Evolutionary conservation across 192 early-diverging fungal genomes (phyloP).

Genomic region (Geosiphon pyriformis): DNA sequence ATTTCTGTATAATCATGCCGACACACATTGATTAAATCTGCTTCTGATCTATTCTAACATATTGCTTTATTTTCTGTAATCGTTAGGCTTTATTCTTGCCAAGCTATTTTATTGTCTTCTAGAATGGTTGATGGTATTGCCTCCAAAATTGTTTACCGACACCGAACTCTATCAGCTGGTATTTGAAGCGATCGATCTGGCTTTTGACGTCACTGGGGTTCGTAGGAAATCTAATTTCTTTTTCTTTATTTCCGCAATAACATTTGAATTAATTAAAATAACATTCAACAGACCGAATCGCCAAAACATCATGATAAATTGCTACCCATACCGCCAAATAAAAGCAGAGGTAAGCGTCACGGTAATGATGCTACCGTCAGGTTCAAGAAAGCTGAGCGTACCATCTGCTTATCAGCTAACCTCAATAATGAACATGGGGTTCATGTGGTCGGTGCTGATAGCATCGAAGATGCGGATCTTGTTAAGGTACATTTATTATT

Average conservation of each 20-base stretch:
- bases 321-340: neutral
- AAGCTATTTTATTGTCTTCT: constrained; percentile 62
- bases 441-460: constrained; percentile 15
- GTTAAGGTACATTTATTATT: constrained; percentile 4
- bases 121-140: constrained; percentile 72
- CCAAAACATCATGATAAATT: constrained; percentile 12
- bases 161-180: constrained; percentile 59
- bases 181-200: constrained; percentile 67
- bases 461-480: constrained; percentile 11
- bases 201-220: constrained; percentile 34
- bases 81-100: constrained; percentile 50
- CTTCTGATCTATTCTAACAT: no score
- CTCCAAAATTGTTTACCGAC: constrained; percentile 51
- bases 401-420: neutral
- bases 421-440: constrained; percentile 6
- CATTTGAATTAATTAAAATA: neutral
- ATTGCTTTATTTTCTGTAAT: constrained; percentile 9
- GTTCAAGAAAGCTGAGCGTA: constrained; percentile 22
- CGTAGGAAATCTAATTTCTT: neutral
- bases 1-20: no score
- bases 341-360: neutral
- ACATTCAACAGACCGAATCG: neutral
- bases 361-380: neutral
- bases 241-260: neutral
- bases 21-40: no score